These are phyloP conservation scores for Monosporascus sp. DNA, from an alignment of 2,329 filamentous ascomycete genomes.

Conservation along the genomic window DNA sequence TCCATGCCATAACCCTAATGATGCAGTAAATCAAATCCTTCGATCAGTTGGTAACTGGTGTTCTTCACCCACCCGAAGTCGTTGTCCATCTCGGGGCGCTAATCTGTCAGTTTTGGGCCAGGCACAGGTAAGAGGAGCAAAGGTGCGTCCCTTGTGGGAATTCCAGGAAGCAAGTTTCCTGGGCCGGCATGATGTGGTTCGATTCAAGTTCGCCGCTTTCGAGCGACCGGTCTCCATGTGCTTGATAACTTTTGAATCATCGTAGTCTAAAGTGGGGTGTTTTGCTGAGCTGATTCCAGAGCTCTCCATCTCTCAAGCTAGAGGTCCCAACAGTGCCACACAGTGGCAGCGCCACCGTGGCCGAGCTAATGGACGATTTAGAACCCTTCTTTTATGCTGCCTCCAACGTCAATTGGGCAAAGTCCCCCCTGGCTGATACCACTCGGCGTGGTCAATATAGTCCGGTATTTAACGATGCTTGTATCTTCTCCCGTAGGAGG, in stretches of 20 bases:
- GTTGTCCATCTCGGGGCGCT: background rate
- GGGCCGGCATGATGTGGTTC: conserved; percentile 4
- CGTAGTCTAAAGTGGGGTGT: conserved; percentile 2
- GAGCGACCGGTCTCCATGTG: background rate
- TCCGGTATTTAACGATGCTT: background rate
- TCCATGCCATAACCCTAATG: conserved; percentile 7
- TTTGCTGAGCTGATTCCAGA: conserved; percentile 6
- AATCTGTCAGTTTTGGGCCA: conserved; percentile 4
- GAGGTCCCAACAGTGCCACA: conserved; percentile 13
- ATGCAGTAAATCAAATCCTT: conserved; percentile 7
- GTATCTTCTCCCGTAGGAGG: background rate
- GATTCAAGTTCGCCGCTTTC: background rate
- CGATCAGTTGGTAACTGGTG: conserved; percentile 5
- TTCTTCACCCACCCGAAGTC: background rate
- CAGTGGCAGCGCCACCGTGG: conserved; percentile 8
- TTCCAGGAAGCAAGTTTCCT: conserved; percentile 8
- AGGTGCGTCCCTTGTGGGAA: conserved; percentile 4
- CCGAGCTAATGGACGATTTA: conserved; percentile 11
- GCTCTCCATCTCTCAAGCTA: conserved; percentile 9
- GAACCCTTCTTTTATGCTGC: conserved; percentile 3
- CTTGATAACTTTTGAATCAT: conserved; percentile 2
- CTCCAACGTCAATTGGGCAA: background rate
- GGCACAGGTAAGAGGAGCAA: conserved; percentile 7
- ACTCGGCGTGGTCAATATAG: conserved; percentile 5
- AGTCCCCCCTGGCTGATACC: conserved; percentile 5